These are phyloP conservation scores for Solanum rostratum DNA, from an alignment of 257 asterid genomes.

Conservation along the genomic window DNA sequence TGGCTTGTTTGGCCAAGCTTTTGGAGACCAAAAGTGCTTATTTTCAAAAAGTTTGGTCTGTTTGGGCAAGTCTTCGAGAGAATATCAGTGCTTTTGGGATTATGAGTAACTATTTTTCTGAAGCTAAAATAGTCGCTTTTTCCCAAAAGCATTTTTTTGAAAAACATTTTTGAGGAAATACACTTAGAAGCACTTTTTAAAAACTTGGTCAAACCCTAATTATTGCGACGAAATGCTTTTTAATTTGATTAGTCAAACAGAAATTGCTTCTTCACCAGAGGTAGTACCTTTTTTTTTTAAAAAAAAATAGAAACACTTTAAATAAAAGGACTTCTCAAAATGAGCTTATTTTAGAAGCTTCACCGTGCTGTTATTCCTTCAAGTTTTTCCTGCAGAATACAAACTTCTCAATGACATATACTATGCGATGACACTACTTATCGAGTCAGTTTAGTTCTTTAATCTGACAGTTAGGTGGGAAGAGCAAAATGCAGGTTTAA, in stretches of 20 bases:
- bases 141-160: not conserved
- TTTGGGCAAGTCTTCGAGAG: not conserved
- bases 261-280: not conserved
- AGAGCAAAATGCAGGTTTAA: not conserved
- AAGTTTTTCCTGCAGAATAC: not conserved
- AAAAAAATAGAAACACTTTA: not conserved
- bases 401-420: not conserved
- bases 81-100: not conserved
- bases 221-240: not conserved
- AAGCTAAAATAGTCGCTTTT: not conserved
- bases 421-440: not conserved
- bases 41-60: not conserved
- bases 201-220: not conserved
- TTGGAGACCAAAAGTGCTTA: not conserved
- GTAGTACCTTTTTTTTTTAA: not conserved
- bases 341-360: not conserved
- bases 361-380: not conserved
- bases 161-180: not conserved
- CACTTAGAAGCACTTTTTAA: not conserved
- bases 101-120: not conserved
- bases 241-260: not conserved
- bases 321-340: not conserved
- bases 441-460: not conserved
- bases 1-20: not conserved
- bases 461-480: not conserved